Evolutionary conservation across 352 stramenopile species (phyloP).

Genomic region (Pythium diclinum): DNA sequence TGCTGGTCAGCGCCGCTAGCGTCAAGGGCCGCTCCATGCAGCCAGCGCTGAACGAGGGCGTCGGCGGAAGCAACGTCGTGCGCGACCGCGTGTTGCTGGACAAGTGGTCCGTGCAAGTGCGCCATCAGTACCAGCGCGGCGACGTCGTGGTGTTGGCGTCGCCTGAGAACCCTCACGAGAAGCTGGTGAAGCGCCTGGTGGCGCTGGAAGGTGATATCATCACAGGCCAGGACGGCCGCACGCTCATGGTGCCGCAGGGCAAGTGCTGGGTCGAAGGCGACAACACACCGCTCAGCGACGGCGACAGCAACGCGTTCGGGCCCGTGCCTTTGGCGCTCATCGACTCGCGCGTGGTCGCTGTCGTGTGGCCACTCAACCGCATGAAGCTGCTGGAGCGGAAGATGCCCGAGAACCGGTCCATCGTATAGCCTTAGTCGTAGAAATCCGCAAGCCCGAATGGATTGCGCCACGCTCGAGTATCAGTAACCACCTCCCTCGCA

Average conservation of each 20-base stretch:
- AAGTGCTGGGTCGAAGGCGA: conserved; percentile 88
- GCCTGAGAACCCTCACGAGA: conserved; percentile 48
- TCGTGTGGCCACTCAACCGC: conserved; percentile 72
- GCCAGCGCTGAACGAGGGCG: conserved; percentile 71
- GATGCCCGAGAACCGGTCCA: conserved; percentile 53
- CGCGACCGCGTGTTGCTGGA: conserved; percentile 82
- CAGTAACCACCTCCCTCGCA: background rate
- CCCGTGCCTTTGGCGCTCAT: conserved; percentile 79
- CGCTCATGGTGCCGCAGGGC: conserved; percentile 54
- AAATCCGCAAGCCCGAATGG: background rate
- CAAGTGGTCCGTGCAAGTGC: conserved; percentile 82
- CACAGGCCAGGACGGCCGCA: conserved; percentile 33
- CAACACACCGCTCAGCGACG: conserved; percentile 67
- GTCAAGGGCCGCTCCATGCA: conserved; percentile 86
- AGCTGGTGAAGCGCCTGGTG: conserved; percentile 77
- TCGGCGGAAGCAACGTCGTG: conserved; percentile 49
- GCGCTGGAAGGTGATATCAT: conserved; percentile 75
- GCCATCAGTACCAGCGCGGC: conserved; percentile 54
- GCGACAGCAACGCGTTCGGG: conserved; percentile 72
- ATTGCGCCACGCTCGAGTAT: background rate
- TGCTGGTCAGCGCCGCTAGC: conserved; percentile 64
- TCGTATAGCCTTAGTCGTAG: conserved; percentile 35
- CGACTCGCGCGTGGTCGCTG: conserved; percentile 66
- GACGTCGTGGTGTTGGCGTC: conserved; percentile 82
- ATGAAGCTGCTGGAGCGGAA: conserved; percentile 60